phyloP scores from a whole-genome alignment of 768 basidiomycete genomes.

The Pulveroboletus sp. region DNA sequence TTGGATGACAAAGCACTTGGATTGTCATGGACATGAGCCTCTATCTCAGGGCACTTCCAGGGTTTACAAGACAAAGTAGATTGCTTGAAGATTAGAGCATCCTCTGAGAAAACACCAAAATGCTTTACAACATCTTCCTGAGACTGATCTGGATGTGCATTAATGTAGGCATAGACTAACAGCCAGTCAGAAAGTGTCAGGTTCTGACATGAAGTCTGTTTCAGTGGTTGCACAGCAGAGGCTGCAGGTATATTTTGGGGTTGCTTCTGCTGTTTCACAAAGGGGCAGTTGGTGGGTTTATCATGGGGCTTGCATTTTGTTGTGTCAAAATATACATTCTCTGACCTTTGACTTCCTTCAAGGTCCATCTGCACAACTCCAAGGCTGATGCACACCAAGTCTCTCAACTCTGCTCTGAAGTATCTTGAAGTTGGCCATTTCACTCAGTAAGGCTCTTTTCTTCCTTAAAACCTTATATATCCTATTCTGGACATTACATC shows the following conservation, averaged over 20 bases:
- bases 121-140: conserved; percentile 2
- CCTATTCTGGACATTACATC: too few relatives aligned
- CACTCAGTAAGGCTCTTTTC: too few relatives aligned
- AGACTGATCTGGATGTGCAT: conserved; percentile 1
- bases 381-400: too few relatives aligned
- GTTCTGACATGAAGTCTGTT: background rate
- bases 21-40: background rate
- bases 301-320: background rate
- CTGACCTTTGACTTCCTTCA: too few relatives aligned
- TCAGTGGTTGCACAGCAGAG: background rate
- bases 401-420: too few relatives aligned
- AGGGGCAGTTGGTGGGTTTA: background rate
- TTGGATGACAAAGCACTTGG: background rate
- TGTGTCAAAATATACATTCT: too few relatives aligned
- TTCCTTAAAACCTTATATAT: too few relatives aligned
- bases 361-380: too few relatives aligned
- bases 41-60: background rate
- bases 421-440: too few relatives aligned
- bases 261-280: background rate
- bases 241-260: background rate
- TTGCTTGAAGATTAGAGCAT: too few relatives aligned
- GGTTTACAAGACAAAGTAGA: background rate
- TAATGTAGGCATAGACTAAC: conserved; percentile 6
- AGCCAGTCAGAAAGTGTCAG: conserved; percentile 12
- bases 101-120: too few relatives aligned